Base-by-base conservation (phyloP, 768 basidiomycete genomes). In the Lentinula sp. region DNA sequence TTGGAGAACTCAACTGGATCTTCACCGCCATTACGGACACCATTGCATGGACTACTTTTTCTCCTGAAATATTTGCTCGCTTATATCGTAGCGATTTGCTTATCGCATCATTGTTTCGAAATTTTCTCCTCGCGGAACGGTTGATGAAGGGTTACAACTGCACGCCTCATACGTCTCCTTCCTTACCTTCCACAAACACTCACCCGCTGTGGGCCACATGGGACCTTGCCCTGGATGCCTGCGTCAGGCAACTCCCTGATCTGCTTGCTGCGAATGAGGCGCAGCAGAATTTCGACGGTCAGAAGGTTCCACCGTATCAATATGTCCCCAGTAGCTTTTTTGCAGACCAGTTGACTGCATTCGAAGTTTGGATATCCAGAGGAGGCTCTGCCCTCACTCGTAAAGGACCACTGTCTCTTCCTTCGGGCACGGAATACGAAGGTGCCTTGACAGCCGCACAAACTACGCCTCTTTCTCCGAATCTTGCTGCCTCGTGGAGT, bases 1-100 rank as follows among this genome's bases (percentile, higher is more conserved):
- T 99, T 0, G 97, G 97, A 55, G 97, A 99, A 74, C 83, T 99
- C n/a, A 97, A 96, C 70, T 99, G 97, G 97, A 98, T 98, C 64
- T 98, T 98, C 75, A 98, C 95, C 1, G 94, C 96, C 37, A 92
- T 99, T 60, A 98, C 97, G 15, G 97, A 99, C 74, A 98, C 97
- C 8, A 98, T 99, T 63, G 97, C 97, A 6, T 99, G 97, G 97
- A 95, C 95, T 13, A 92, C 93, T 2, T 96, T 99, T 71, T 89
- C 95, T 42, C 84, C 89, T 50, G 95, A 97, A 40, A 84, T 93
- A 3, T 98, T 99, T 74, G 95, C 94, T 16, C 85, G 93, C 39
- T 75, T 98, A 28, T 98, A 98, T 72, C 83, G 97, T 48, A 96
- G 95, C 58, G 97, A 99, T 70, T 84, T 98, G 57, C 83, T 98